Conservation (phyloP, 1,284 basidiomycete species). For the Wolfiporia cocos region DNA sequence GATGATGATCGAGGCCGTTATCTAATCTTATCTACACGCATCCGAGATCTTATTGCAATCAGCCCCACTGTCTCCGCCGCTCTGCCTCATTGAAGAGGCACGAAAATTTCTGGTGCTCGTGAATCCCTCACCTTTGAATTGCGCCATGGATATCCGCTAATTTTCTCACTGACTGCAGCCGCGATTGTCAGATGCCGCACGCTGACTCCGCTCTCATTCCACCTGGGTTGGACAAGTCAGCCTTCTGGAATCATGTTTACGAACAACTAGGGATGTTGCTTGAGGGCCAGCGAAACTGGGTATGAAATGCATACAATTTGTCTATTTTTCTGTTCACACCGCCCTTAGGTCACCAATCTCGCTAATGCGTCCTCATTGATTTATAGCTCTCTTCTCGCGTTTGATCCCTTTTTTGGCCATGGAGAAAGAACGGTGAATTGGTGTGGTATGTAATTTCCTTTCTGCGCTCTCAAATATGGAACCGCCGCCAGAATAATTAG, state of each 20-base stretch:
- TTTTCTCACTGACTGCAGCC: not conserved
- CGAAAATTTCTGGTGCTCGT: too few relatives aligned
- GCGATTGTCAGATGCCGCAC: constrained; percentile 59
- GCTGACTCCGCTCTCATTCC: constrained; percentile 78
- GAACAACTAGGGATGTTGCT: constrained; percentile 58
- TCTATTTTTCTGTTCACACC: constrained; percentile 7
- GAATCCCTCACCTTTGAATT: too few relatives aligned
- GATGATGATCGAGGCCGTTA: not conserved
- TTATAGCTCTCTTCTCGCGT: constrained; percentile 69
- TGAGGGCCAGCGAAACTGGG: constrained; percentile 72
- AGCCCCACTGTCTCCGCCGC: not conserved
- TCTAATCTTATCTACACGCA: not conserved
- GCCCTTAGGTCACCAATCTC: constrained; percentile 74
- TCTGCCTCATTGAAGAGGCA: too few relatives aligned
- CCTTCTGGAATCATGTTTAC: constrained; percentile 76
- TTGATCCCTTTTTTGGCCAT: constrained; percentile 59
- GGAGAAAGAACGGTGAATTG: constrained; percentile 74
- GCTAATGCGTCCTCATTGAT: constrained; percentile 78
- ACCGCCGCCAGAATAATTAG: too few relatives aligned
- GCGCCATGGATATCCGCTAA: not conserved
- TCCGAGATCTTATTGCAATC: constrained; percentile 3
- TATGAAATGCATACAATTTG: constrained; percentile 25
- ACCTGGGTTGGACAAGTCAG: constrained; percentile 56
- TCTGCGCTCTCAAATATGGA: too few relatives aligned
- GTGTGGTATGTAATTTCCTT: constrained; percentile 80